Base-by-base conservation (phyloP, 2,329 filamentous ascomycete species). In the Cladosporium halotolerans region DNA sequence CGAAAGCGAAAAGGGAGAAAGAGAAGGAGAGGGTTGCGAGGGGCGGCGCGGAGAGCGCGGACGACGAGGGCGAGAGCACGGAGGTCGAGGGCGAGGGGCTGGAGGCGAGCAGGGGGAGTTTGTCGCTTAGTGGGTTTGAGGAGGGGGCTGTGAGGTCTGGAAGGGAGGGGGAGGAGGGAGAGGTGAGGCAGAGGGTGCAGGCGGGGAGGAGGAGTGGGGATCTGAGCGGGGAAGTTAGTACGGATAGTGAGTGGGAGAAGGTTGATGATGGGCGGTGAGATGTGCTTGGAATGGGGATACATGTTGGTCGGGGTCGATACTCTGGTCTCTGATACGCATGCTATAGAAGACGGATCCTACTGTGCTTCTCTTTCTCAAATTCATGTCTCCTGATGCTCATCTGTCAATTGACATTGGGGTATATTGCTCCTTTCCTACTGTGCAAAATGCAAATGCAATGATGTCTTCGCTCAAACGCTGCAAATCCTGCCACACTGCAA, bases 191-290 rank as follows among this genome's bases (percentile, higher is more conserved):
- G 47, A 56, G 55, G 49, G 52, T 43, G 10, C 55, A 55, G 36
- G 50, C 45, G 32, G 45, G 57, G 23, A 18, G 45, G 36, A 3
- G 45, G 32, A 55, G 40, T n/a, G 45, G 56, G 31, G 61, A 62
- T 11, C 32, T 52, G 44, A 66, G 64, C 50, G 64, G 67, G 23
- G 67, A 70, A 28, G 58, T 66, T 9, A 68, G 89, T 71, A 96
- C 91, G 4, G 92, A 97, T 73, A 92, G 92, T 66, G 92, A 97
- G 73, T 97, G 92, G 92, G 92, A 96, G 76, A 95, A 93, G 76
- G 86, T 97, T 3, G 89, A 88, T 18, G 86, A 87, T 69, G 75
- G 72, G 55, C 77, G 61, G 77, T 62, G 79, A 81, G 23, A 28
- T 5, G 60, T 10, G 44, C 16, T 48, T 38, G 23, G 3, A 11